These are phyloP conservation scores for Calamus simplicifolius DNA, from an alignment of 176 grass and related monocot species.

Conservation along the genomic window DNA sequence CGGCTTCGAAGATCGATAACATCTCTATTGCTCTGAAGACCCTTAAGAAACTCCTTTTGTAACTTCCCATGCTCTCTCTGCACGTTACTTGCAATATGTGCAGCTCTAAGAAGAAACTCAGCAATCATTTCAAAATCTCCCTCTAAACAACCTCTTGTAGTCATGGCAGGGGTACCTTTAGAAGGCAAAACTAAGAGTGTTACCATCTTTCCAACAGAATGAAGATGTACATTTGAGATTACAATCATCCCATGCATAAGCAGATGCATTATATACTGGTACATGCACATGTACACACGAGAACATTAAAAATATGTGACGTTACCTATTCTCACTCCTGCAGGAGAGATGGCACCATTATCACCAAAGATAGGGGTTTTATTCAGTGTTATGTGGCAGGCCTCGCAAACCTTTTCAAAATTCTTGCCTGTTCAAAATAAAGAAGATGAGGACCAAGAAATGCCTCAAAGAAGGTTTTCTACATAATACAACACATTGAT, in stretches of 20 bases:
- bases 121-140: constrained; percentile 70
- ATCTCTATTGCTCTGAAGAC: constrained; percentile 64
- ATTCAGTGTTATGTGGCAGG: constrained; percentile 84
- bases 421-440: constrained; percentile 59
- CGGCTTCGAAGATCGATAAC: constrained; percentile 55
- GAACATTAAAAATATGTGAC: constrained; percentile 3
- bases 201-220: not conserved
- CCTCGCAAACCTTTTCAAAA: constrained; percentile 91
- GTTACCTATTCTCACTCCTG: constrained; percentile 88
- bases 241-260: no score
- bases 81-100: constrained; percentile 61
- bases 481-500: no score
- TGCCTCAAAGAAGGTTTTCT: no score
- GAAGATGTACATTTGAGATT: not conserved
- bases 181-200: constrained; percentile 9
- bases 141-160: constrained; percentile 94
- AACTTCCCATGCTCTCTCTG: constrained; percentile 75
- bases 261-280: no score
- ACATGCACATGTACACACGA: no score
- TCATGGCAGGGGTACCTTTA: constrained; percentile 92
- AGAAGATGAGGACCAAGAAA: no score
- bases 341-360: constrained; percentile 87
- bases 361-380: constrained; percentile 92
- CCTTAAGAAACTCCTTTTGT: constrained; percentile 72
- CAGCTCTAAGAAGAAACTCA: constrained; percentile 76